These are phyloP conservation scores for Bauhinia variegata DNA, from an alignment of 306 rosid genomes.

Conservation along the genomic window DNA sequence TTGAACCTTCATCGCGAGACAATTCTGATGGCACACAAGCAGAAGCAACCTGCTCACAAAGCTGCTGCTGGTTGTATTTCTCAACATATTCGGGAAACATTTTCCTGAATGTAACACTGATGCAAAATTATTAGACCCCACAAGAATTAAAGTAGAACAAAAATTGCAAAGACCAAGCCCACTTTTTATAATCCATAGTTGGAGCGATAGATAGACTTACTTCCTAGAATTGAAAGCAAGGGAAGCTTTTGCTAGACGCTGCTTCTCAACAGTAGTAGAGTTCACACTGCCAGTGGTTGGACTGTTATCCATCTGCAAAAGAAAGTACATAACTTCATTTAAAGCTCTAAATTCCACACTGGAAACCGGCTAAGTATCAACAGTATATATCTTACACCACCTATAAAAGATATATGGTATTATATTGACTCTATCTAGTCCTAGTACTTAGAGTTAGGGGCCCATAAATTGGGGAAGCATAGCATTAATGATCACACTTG, in stretches of 20 bases:
- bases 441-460: background rate
- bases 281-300: slow-evolving; percentile 98
- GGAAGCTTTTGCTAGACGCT: slow-evolving; percentile 85
- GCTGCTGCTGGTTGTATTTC: slow-evolving; percentile 72
- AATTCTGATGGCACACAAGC: slow-evolving; percentile 50
- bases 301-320: slow-evolving; percentile 88
- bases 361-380: background rate
- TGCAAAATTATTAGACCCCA: slow-evolving; percentile 28
- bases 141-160: slow-evolving; percentile 24
- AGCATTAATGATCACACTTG: background rate
- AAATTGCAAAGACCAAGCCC: slow-evolving; percentile 12
- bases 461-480: background rate
- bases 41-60: slow-evolving; percentile 52
- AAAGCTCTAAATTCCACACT: slow-evolving; percentile 17
- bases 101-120: slow-evolving; percentile 83
- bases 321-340: slow-evolving; percentile 15
- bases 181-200: slow-evolving; percentile 14
- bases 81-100: slow-evolving; percentile 94
- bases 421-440: slow-evolving; percentile 12
- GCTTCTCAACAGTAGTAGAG: slow-evolving; percentile 82
- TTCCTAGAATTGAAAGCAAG: slow-evolving; percentile 86
- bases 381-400: background rate
- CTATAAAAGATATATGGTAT: background rate
- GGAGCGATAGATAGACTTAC: slow-evolving; percentile 58
- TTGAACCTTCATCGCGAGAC: slow-evolving; percentile 44